Base-by-base conservation (phyloP, 1,284 basidiomycete genomes). In the Puccinia triticina region DNA sequence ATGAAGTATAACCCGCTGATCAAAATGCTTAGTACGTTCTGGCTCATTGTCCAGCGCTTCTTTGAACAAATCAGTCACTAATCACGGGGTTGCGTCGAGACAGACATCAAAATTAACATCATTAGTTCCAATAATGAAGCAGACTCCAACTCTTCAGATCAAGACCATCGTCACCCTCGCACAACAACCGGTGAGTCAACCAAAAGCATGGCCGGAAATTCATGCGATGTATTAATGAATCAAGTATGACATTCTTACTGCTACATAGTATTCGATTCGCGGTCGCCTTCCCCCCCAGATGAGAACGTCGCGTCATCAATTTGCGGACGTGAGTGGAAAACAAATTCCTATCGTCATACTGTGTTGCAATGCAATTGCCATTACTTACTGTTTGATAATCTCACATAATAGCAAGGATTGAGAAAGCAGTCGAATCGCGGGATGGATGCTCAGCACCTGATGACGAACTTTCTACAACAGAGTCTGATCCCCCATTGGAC, bases 1-100 rank as follows among this genome's bases (percentile, higher is more conserved):
- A 71, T 32, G 34, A 81, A 81, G 61, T 72, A 73, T 53, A 81
- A 81, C 57, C 79, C 79, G 26, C 32, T 81, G 43, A 72, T 81
- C 50, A 74, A 81, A 64, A 43, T 81, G 11, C 79, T 81, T 29
- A 69, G 79, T 81, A 61, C 32, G 59, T 32, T 12, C n/a, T 21
- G 26, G 29, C 29, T 37, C 37, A 32, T 57, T 64, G 5, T 43
- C 21, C 14, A 40, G 21, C 18, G 12, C 50, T 46, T 55, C 26
- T 23, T 12, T n/a, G 16, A 76, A 40, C 23, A 34, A 23, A 29
- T 26, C 29, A 37, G 34, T 57, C 21, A 67, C 50, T 46, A 71
- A 29, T 16, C 10, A 11, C 71, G 23, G 26, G 16, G 8, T 7
- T 29, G 26, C n/a, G 12, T 26, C 34, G 14, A 14, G 21, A n/a